phyloP scores from a whole-genome alignment of 768 basidiomycete species.

The Tephrocybe sp. region DNA sequence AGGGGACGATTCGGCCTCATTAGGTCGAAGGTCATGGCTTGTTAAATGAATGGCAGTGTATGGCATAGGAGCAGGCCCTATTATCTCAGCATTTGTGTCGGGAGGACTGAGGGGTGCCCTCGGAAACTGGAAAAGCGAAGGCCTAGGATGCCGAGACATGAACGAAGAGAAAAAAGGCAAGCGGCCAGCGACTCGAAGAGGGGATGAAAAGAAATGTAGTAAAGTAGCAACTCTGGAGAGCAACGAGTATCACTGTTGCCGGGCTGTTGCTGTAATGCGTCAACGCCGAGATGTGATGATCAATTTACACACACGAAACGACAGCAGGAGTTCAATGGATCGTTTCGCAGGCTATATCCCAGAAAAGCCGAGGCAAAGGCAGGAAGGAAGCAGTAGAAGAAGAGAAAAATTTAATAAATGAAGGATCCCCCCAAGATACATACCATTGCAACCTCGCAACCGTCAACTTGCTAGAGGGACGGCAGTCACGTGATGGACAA shows the following conservation, averaged over 20 bases:
- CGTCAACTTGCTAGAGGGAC: not conserved
- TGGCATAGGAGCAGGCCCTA: constrained; percentile 13
- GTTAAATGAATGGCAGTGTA: constrained; percentile 8
- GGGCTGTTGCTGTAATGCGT: not conserved
- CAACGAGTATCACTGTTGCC: constrained; percentile 6
- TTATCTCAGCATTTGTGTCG: constrained; percentile 31
- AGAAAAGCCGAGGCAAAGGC: too few species aligned
- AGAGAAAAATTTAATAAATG: too few species aligned
- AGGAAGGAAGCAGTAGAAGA: too few species aligned
- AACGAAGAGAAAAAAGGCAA: constrained; percentile 4
- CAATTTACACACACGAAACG: constrained; percentile 3
- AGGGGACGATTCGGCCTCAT: constrained; percentile 7
- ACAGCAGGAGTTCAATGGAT: not conserved
- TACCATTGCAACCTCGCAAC: too few species aligned
- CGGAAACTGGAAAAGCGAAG: constrained; percentile 44
- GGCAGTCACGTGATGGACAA: too few species aligned
- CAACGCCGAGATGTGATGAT: constrained; percentile 10
- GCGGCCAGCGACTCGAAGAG: constrained; percentile 12
- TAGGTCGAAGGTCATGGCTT: constrained; percentile 14
- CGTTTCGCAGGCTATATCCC: too few species aligned
- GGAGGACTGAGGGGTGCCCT: constrained; percentile 39
- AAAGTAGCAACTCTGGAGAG: constrained; percentile 1
- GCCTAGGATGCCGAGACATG: constrained; percentile 49
- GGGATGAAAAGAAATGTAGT: not conserved
- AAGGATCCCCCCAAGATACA: too few species aligned